Evolutionary conservation across 177 flowering plant genomes (phyloP), one percentile per base, ranked within the genome.

Genomic region (Tripterygium wilfordii): DNA sequence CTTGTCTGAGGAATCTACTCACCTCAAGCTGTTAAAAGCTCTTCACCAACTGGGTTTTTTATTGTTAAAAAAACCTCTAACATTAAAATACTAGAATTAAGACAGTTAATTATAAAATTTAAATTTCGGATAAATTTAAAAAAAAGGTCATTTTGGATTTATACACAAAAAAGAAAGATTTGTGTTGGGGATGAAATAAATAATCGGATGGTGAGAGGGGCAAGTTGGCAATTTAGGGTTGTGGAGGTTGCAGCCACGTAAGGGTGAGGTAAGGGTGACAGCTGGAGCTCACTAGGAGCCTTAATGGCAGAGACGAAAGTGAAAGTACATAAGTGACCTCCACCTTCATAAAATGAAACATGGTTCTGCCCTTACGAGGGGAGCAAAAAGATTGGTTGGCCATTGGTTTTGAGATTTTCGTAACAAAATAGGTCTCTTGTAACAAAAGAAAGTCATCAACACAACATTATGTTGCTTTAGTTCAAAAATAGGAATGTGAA

Each of bases 201-300:
- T n/a, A n/a, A 5, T 45, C 28, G 48, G 50, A 46, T 50, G 47
- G 58, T 36, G 36, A 30, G 21, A 42, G 41, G 66, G 63, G 65
- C 28, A 58, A 27, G 32, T 42, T 20, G 18, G 56, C 51, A 53
- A 9, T 25, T 15, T 1, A n/a, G n/a, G n/a, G n/a, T n/a, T n/a
- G n/a, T n/a, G n/a, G n/a, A n/a, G n/a, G n/a, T n/a, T n/a, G n/a
- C n/a, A n/a, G n/a, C n/a, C n/a, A n/a, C n/a, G n/a, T 4, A 28
- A 28, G 10, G 30, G 7, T 28, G 30, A 28, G 5, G 30, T 70
- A 65, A 63, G 49, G 55, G 56, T 49, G 16, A 53, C 63, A 62
- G 68, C 68, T 62, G 75, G 59, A 51, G 42, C 19, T 38, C 57
- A 47, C 61, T 22, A 22, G 18, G 2, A 1, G 36, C 37, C 48